Percentiles rank a stretch among this genome's conserved stretches.
Evolutionary conservation across 352 stramenopile species (phyloP).

Genomic region (Blastocystis sp.): DNA sequence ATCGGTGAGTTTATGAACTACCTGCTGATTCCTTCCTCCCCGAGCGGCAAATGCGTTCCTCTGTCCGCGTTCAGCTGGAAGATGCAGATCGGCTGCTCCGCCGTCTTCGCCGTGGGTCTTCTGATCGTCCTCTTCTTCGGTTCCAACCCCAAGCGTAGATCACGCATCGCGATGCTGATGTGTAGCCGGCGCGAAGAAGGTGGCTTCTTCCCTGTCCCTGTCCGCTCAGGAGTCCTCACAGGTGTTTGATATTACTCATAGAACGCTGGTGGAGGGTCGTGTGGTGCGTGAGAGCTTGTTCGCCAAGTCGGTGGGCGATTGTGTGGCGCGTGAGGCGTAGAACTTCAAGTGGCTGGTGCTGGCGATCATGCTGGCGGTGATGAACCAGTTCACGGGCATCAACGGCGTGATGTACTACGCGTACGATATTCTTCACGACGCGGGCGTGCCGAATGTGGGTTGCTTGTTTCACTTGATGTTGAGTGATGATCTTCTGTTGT

Average conservation of each 20-base stretch:
- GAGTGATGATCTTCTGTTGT: too few species aligned
- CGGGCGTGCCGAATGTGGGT: conserved; percentile 52
- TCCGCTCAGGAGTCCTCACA: not conserved
- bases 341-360: conserved; percentile 60
- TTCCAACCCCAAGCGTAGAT: conserved; percentile 43
- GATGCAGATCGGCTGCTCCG: conserved; percentile 46
- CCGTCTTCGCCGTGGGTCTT: conserved; percentile 32
- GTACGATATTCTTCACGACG: conserved; percentile 36
- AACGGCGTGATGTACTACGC: conserved; percentile 68
- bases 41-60: conserved; percentile 41
- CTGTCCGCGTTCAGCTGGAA: conserved; percentile 54
- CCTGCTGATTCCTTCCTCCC: conserved; percentile 43
- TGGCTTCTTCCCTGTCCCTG: conserved; percentile 65
- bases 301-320: not conserved
- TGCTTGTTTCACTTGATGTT: not conserved
- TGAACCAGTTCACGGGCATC: conserved; percentile 68
- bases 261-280: not conserved
- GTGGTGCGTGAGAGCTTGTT: not conserved
- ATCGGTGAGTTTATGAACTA: conserved; percentile 53
- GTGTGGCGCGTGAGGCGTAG: not conserved
- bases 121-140: conserved; percentile 52
- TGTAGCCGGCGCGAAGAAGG: conserved; percentile 37
- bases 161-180: not conserved
- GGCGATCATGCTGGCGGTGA: conserved; percentile 65
- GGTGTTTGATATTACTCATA: not conserved